phyloP scores from a whole-genome alignment of 345 rosid species.

The Corymbia maculata region DNA sequence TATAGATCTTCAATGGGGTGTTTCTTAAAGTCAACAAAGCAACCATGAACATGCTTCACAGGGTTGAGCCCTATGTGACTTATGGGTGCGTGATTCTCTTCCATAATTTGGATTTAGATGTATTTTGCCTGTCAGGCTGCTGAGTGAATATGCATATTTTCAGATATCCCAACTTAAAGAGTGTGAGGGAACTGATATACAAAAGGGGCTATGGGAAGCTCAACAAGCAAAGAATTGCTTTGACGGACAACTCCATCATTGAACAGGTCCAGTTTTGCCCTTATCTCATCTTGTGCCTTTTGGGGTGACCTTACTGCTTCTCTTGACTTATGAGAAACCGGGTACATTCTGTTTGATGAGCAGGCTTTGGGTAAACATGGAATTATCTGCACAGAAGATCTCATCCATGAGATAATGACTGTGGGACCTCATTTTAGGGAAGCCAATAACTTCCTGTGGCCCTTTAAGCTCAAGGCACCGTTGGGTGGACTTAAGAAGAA shows the following conservation, averaged over 20 bases:
- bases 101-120: not conserved
- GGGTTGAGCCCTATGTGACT: slow-evolving; percentile 85
- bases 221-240: slow-evolving; percentile 45
- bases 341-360: not conserved
- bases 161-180: slow-evolving; percentile 81
- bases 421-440: slow-evolving; percentile 86
- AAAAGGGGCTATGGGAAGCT: slow-evolving; percentile 78
- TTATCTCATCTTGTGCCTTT: not conserved
- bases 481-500: slow-evolving; percentile 73
- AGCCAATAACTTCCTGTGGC: slow-evolving; percentile 84
- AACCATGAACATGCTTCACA: slow-evolving; percentile 63
- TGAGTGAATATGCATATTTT: not conserved
- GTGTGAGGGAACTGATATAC: slow-evolving; percentile 68
- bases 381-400: slow-evolving; percentile 67
- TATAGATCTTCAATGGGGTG: slow-evolving; percentile 80
- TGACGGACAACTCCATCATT: slow-evolving; percentile 60
- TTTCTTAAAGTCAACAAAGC: slow-evolving; percentile 73
- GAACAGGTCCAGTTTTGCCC: slow-evolving; percentile 30
- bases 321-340: not conserved
- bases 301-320: not conserved
- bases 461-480: slow-evolving; percentile 74
- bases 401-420: slow-evolving; percentile 79
- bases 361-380: slow-evolving; percentile 61
- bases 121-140: not conserved
- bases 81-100: slow-evolving; percentile 38